Evolutionary conservation across 1,284 basidiomycete species (phyloP).

Genomic region (Coriolopsis trogii): DNA sequence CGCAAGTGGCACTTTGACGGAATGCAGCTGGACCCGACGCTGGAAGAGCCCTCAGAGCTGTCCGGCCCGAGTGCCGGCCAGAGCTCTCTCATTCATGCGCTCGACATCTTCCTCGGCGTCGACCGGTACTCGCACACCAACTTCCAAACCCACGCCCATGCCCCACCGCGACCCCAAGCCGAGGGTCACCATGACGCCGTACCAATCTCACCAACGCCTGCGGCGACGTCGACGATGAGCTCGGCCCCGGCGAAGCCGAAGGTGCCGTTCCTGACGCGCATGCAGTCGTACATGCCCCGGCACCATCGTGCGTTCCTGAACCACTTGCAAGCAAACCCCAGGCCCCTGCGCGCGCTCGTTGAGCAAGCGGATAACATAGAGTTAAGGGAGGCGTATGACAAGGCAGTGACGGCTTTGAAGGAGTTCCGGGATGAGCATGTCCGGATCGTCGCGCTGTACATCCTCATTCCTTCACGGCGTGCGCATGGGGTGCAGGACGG

Average conservation of each 20-base stretch:
- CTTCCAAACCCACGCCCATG: constrained; percentile 11
- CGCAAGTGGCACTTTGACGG: constrained; percentile 86
- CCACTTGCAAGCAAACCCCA: constrained; percentile 71
- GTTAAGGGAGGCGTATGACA: constrained; percentile 72
- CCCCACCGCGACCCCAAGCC: constrained; percentile 32
- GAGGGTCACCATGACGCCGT: constrained; percentile 13
- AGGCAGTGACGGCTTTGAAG: constrained; percentile 74
- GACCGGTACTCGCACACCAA: constrained; percentile 58
- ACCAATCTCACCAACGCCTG: neutral
- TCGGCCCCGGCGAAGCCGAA: constrained; percentile 30
- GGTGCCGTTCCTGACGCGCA: constrained; percentile 70
- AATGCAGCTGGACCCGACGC: constrained; percentile 53
- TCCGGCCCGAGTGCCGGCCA: constrained; percentile 93
- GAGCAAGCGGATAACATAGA: constrained; percentile 33
- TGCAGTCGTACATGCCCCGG: constrained; percentile 90
- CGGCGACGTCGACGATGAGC: constrained; percentile 17
- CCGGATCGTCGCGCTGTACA: constrained; percentile 84
- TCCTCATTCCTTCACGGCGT: constrained; percentile 66
- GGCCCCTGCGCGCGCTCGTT: constrained; percentile 60
- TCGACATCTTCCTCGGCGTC: constrained; percentile 90
- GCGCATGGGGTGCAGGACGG: constrained; percentile 24
- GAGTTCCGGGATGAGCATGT: constrained; percentile 88
- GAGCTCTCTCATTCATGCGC: constrained; percentile 85
- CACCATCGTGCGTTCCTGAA: constrained; percentile 89
- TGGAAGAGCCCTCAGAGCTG: constrained; percentile 60